Percentiles rank a stretch among this genome's conserved stretches.
Evolutionary conservation across 345 rosid genomes (phyloP).

Genomic region (Odontarrhena argentea): DNA sequence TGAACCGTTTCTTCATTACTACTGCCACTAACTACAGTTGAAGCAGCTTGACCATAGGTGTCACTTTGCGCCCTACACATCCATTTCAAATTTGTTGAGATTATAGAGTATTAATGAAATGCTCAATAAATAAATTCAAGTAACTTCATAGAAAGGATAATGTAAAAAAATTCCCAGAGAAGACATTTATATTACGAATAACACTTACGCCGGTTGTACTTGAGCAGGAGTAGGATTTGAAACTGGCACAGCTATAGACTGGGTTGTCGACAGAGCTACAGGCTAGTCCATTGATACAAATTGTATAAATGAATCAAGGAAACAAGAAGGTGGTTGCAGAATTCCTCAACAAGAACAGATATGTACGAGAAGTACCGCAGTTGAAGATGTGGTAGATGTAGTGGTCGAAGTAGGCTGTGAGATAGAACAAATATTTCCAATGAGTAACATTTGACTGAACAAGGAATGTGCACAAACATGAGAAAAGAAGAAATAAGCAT

Average conservation of each 20-base stretch:
- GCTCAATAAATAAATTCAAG: conserved; percentile 10
- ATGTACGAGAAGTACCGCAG: conserved; percentile 29
- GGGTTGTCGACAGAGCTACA: conserved; percentile 24
- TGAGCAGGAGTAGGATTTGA: conserved; percentile 43
- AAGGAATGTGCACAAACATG: conserved; percentile 8
- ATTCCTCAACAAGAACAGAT: conserved; percentile 10
- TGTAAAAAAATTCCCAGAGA: not conserved
- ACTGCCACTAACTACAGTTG: conserved; percentile 75
- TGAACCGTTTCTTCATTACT: conserved; percentile 74
- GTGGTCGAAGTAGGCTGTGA: conserved; percentile 59
- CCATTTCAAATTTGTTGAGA: conserved; percentile 19
- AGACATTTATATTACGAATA: conserved; percentile 10
- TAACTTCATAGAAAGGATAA: not conserved
- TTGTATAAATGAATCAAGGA: conserved; percentile 16
- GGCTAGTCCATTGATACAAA: conserved; percentile 17
- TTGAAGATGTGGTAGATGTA: conserved; percentile 40
- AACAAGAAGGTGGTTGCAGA: conserved; percentile 12
- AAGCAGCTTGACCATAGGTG: conserved; percentile 84
- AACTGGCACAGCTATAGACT: conserved; percentile 46
- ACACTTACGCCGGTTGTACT: conserved; percentile 56
- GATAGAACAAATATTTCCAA: conserved; percentile 14
- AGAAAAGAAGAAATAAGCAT: conserved; percentile 8
- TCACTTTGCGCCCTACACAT: conserved; percentile 61
- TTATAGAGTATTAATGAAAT: not conserved
- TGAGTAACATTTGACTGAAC: conserved; percentile 20